phyloP scores from a whole-genome alignment of 768 basidiomycete genomes.

The Dendrothele bispora region DNA sequence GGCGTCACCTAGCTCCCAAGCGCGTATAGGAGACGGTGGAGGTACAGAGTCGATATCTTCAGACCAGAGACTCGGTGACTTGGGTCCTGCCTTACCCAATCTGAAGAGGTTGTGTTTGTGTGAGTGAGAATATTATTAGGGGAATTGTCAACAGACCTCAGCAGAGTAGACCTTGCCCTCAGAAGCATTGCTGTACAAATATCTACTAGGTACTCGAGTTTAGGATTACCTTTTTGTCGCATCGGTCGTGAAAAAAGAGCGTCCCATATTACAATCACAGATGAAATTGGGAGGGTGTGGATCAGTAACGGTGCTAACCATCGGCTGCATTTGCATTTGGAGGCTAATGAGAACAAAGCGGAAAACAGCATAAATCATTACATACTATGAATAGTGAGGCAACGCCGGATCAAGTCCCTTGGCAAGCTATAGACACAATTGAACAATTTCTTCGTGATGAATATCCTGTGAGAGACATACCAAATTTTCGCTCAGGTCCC shows the following conservation, averaged over 20 bases:
- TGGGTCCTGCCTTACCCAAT: conserved; percentile 47
- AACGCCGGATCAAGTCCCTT: conserved; percentile 69
- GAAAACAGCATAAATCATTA: conserved; percentile 9
- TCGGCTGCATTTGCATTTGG: too few relatives aligned
- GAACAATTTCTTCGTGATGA: too few relatives aligned
- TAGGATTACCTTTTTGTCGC: conserved; percentile 59
- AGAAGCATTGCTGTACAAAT: conserved; percentile 71
- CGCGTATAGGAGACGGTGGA: conserved; percentile 43
- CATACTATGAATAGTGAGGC: conserved; percentile 83
- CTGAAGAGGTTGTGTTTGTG: conserved; percentile 35
- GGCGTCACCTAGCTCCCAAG: conserved; percentile 58
- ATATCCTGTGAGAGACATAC: conserved; percentile 43
- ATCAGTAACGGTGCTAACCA: conserved; percentile 75
- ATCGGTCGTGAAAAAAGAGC: conserved; percentile 60
- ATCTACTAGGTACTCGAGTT: conserved; percentile 69
- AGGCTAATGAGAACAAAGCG: conserved; percentile 3
- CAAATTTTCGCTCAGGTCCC: conserved; percentile 57
- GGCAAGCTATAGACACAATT: conserved; percentile 40
- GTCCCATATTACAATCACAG: conserved; percentile 69
- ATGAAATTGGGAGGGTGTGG: conserved; percentile 67
- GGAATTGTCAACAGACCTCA: conserved; percentile 41
- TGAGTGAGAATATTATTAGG: neutral
- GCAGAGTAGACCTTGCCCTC: conserved; percentile 50
- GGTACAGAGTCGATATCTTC: conserved; percentile 38
- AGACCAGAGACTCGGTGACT: conserved; percentile 53